These are phyloP conservation scores for Nicotiana undulata DNA, from an alignment of 257 asterid genomes.

Conservation along the genomic window DNA sequence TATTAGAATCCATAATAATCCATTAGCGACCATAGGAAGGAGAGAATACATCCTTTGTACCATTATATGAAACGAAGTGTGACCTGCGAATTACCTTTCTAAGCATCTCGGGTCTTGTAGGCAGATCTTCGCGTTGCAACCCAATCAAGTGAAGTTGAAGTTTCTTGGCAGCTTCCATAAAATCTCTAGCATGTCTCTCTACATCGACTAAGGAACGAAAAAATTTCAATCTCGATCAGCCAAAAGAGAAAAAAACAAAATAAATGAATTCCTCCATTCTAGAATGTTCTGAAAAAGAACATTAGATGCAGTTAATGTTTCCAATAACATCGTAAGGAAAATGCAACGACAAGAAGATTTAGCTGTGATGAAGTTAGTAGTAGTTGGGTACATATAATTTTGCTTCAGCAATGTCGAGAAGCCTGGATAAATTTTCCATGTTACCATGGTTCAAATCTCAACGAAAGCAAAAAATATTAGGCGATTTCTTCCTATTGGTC, in stretches of 20 bases:
- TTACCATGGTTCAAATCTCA: not conserved
- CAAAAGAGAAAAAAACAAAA: not conserved
- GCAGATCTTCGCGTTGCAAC: conserved; percentile 78
- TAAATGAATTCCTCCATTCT: not conserved
- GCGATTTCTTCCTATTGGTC: not conserved
- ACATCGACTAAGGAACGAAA: conserved; percentile 61
- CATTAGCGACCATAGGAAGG: not conserved
- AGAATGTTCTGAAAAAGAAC: not conserved
- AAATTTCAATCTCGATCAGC: not conserved
- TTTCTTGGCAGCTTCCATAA: conserved; percentile 92
- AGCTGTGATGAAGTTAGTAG: too few relatives aligned
- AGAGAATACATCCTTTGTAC: not conserved
- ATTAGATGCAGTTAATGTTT: not conserved
- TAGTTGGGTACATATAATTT: not conserved
- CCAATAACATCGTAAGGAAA: not conserved
- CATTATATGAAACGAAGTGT: not conserved
- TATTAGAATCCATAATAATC: not conserved
- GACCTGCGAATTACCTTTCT: conserved; percentile 35
- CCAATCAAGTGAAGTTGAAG: conserved; percentile 76
- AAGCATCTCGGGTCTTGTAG: conserved; percentile 59
- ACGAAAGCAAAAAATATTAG: not conserved
- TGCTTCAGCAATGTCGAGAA: not conserved
- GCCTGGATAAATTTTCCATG: not conserved
- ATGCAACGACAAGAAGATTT: not conserved
- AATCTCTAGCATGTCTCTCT: conserved; percentile 92